These are phyloP conservation scores for Ramularia endophylla DNA, from an alignment of 2,329 filamentous ascomycete genomes.

Conservation along the genomic window DNA sequence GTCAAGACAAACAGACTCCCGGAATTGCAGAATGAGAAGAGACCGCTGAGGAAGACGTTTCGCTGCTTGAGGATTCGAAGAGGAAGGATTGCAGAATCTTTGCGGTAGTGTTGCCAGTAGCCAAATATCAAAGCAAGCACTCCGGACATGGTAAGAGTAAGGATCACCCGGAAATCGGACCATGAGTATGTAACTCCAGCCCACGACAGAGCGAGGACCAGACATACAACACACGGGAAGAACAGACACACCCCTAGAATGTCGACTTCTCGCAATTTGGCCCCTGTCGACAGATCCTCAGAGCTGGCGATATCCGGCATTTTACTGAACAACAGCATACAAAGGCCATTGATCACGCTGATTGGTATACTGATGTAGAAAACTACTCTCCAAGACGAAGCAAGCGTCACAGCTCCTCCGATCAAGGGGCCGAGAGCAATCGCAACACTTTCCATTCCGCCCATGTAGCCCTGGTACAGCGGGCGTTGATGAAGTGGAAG, in stretches of 20 bases:
- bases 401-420: slow-evolving; percentile 25
- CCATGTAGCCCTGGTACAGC: slow-evolving; percentile 6
- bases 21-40: too few relatives aligned
- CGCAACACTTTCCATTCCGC: slow-evolving; percentile 22
- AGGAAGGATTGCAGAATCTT: slow-evolving; percentile 5
- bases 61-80: slow-evolving; percentile 32
- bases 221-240: slow-evolving; percentile 18
- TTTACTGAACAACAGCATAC: too few relatives aligned
- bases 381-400: slow-evolving; percentile 42
- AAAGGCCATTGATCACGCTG: slow-evolving; percentile 30
- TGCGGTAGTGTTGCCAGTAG: neutral
- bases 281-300: too few relatives aligned
- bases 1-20: too few relatives aligned
- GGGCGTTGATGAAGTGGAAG: slow-evolving; percentile 34
- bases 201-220: slow-evolving; percentile 12
- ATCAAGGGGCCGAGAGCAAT: slow-evolving; percentile 38
- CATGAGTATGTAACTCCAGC: slow-evolving; percentile 9
- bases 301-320: too few relatives aligned
- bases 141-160: slow-evolving; percentile 6
- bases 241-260: slow-evolving; percentile 41
- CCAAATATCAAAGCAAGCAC: slow-evolving; percentile 3
- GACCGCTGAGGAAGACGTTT: slow-evolving; percentile 35
- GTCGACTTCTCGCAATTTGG: slow-evolving; percentile 47
- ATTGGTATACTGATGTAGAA: slow-evolving; percentile 47
- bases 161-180: slow-evolving; percentile 8